Conservation (phyloP, 1,284 basidiomycete species). For the Marasmius fiardii region DNA sequence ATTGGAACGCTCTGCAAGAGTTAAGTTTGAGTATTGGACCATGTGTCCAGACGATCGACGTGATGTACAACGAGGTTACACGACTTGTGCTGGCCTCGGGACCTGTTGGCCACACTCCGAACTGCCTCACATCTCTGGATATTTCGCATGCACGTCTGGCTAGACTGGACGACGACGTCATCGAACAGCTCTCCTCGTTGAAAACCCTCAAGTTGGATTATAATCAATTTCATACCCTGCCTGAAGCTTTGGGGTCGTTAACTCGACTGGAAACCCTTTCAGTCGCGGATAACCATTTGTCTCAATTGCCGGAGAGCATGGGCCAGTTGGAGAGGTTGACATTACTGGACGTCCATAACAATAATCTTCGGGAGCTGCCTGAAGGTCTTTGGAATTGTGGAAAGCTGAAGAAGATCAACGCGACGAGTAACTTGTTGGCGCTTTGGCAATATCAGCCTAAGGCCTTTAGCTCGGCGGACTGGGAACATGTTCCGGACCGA, state of each 20-base stretch:
- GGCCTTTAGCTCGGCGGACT: slow-evolving; percentile 2
- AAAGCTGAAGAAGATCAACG: slow-evolving; percentile 74
- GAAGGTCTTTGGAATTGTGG: slow-evolving; percentile 83
- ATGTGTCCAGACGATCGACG: slow-evolving; percentile 58
- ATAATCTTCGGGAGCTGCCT: slow-evolving; percentile 82
- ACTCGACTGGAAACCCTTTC: slow-evolving; percentile 71
- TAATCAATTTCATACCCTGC: slow-evolving; percentile 86
- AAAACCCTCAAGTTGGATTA: slow-evolving; percentile 74
- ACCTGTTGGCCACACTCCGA: slow-evolving; percentile 50
- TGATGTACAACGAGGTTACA: slow-evolving; percentile 82
- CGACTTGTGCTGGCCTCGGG: slow-evolving; percentile 68
- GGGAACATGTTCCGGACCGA: slow-evolving; percentile 23
- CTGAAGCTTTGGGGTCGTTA: slow-evolving; percentile 78
- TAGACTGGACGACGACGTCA: slow-evolving; percentile 71
- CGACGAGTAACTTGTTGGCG: slow-evolving; percentile 85
- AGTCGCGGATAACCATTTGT: slow-evolving; percentile 89
- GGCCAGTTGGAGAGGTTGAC: slow-evolving; percentile 79
- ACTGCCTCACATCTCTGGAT: slow-evolving; percentile 78
- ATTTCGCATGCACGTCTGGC: slow-evolving; percentile 91
- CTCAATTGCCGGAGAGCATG: slow-evolving; percentile 74
- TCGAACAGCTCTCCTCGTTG: slow-evolving; percentile 76
- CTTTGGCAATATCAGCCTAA: slow-evolving; percentile 67
- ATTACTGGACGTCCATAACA: slow-evolving; percentile 86
- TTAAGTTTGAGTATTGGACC: slow-evolving; percentile 77
- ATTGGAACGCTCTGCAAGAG: slow-evolving; percentile 79